A percentile compares a stretch with the other conserved stretches of the same genome.
phyloP scores from a whole-genome alignment of 257 asterid species.

The Fraxinus americana region DNA sequence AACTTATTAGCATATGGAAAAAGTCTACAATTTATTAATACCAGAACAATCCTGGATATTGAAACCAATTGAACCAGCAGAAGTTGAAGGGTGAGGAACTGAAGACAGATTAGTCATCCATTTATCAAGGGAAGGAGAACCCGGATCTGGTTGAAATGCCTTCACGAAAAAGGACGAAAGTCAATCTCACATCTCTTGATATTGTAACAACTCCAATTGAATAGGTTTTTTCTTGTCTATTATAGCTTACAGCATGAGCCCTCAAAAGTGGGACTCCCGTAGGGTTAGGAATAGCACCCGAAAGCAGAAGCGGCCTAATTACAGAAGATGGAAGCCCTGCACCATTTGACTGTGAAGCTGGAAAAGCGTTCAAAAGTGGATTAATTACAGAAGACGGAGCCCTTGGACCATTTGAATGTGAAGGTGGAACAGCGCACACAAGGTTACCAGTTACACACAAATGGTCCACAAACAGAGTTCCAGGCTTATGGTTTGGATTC shows the following conservation, averaged over 20 bases:
- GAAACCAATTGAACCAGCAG: slow-evolving; percentile 57
- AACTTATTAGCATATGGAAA: neutral
- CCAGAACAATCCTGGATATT: neutral
- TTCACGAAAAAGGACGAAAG: slow-evolving; percentile 22
- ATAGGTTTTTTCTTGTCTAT: slow-evolving; percentile 11
- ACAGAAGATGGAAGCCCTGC: slow-evolving; percentile 92
- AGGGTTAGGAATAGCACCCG: slow-evolving; percentile 74
- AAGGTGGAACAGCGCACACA: slow-evolving; percentile 17
- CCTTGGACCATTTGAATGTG: slow-evolving; percentile 80
- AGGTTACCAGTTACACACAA: slow-evolving; percentile 43
- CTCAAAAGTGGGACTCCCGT: slow-evolving; percentile 89
- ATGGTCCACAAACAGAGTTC: slow-evolving; percentile 94
- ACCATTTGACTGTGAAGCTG: slow-evolving; percentile 64
- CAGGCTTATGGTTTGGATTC: slow-evolving; percentile 90
- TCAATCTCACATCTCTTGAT: slow-evolving; percentile 9
- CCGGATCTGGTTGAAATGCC: slow-evolving; percentile 75
- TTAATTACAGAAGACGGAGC: slow-evolving; percentile 74
- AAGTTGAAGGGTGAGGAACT: slow-evolving; percentile 69
- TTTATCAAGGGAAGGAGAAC: slow-evolving; percentile 85
- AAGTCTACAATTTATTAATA: neutral
- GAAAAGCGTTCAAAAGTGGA: neutral
- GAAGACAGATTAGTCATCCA: slow-evolving; percentile 90
- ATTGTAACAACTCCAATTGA: slow-evolving; percentile 17
- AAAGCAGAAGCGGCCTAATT: slow-evolving; percentile 64
- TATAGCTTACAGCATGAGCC: slow-evolving; percentile 72